Evolutionary conservation across 1,284 basidiomycete species (phyloP), one percentile per base, ranked within the genome.

Genomic region (Puccinia polysora): DNA sequence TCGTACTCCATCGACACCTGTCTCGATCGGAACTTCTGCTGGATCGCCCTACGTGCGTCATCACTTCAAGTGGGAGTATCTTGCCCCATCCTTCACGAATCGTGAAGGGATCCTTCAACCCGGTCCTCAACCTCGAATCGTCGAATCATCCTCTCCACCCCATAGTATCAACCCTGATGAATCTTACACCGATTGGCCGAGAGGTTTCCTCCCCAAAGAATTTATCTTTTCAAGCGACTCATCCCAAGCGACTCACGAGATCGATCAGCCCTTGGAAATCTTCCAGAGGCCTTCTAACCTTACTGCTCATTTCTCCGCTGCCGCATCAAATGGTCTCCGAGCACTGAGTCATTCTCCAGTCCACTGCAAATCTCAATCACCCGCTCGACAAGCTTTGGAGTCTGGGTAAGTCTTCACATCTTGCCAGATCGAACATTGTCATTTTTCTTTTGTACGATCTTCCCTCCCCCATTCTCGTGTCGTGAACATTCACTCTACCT

Each of bases 41-140:
- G 52, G 38, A 0, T 68, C 65, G 10, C 65, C 65, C 10, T 68
- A 68, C 40, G 53, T 58, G 43, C 65, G 65, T 14, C 65, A 58
- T 34, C 65, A 68, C 40, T 68, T 68, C 32, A 68, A 68, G 45
- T 68, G 65, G 52, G 65, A 68, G 53, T 68, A 45, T 36, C 32
- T 47, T n/a, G 10, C n/a, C 40, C 28, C 65, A 25, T 30, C 53
- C 2, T n/a, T 32, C 28, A 40, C 65, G 1, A 20, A 8, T 5
- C 10, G 25, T 40, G 60, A 63, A 30, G 60, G 60, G 7, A 23
- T 43, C 25, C 23, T n/a, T 43, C 47, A 65, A 40, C 20, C 63
- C 34, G 49, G 30, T 38, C 28, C 36, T 58, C 53, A 56, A n/a
- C 65, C 65, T 14, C 65, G 65, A 15, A 25, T 68, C 14, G 45